Evolutionary conservation across 2,329 filamentous ascomycete genomes (phyloP), one percentile per base, ranked within the genome.

Genomic region (Seiridium unicorne): DNA sequence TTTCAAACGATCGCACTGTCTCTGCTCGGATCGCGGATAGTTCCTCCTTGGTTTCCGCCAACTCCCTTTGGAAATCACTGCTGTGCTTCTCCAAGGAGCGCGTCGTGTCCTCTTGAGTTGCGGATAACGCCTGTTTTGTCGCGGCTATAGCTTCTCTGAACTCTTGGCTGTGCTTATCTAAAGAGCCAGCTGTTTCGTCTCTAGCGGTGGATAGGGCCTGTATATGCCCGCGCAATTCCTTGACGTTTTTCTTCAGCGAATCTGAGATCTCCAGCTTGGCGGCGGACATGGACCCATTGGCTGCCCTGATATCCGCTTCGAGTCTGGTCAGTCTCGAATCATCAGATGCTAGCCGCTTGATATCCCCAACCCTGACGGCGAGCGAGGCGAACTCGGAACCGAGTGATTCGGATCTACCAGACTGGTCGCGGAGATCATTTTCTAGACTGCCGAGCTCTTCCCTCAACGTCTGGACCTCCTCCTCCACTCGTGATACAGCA

Each of bases 381-480:
- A 38, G 18, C 6, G 49, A 53, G 34, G 32, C 4, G 5, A 36
- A 35, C 49, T 36, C 26, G 7, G 49, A 34, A 35, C 13, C 35
- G 34, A 53, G 9, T 42, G 51, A 63, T 7, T 71, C 72, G 60
- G 73, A 73, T 62, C 74, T 75, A 11, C 63, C 65, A 38, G 70
- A 55, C 61, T 68, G 89, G 63, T 88, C 86, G 63, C 93, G 89
- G 73, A 93, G 89, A 61, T 84, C 73, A 82, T 93, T 96, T 81
- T 93, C 95, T 79, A 97, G 93, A 72, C 82, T 88, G 68, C 96
- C 90, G 91, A 91, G 96, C 60, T 92, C 89, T 80, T 97, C 97
- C 77, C 82, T 88, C 67, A 97, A 74, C 79, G 91, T 93, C 83
- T 97, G 97, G 54, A 78, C 70, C 70, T 87, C 84, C 61, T 84